phyloP scores from a whole-genome alignment of 768 basidiomycete genomes.

The Phlebiopsis gigantea region DNA sequence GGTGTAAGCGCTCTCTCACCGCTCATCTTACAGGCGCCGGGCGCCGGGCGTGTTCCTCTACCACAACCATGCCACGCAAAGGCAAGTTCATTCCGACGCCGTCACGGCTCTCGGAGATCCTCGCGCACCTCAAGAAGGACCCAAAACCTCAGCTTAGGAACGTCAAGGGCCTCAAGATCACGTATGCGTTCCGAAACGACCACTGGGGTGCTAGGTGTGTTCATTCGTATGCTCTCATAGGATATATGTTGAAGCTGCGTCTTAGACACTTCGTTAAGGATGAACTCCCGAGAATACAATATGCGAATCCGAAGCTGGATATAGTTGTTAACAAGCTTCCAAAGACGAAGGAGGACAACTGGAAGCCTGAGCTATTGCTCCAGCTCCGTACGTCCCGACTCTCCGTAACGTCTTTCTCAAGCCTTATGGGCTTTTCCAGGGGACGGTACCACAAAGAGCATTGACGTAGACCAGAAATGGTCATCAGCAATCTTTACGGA shows the following conservation, averaged over 20 bases:
- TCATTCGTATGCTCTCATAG: not conserved
- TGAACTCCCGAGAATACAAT: conserved; percentile 72
- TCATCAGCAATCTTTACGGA: conserved; percentile 64
- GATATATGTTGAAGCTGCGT: not conserved
- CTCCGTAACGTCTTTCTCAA: not conserved
- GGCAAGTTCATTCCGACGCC: conserved; percentile 35
- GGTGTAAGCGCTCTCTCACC: not conserved
- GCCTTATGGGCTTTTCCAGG: conserved; percentile 28
- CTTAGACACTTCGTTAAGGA: conserved; percentile 77
- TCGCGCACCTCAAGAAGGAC: conserved; percentile 42
- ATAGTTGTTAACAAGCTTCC: conserved; percentile 52
- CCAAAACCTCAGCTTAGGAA: conserved; percentile 47
- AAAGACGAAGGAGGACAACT: conserved; percentile 49
- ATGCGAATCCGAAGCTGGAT: conserved; percentile 62
- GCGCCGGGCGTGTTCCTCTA: not conserved
- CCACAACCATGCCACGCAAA: conserved; percentile 24
- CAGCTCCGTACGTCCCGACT: conserved; percentile 53
- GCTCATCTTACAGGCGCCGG: not conserved
- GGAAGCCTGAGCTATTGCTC: conserved; percentile 57
- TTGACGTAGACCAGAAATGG: conserved; percentile 64
- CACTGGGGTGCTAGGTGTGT: conserved; percentile 72
- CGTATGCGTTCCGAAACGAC: conserved; percentile 57
- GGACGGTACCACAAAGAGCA: conserved; percentile 39
- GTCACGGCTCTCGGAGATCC: conserved; percentile 49
- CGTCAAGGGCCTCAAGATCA: conserved; percentile 49